Conservation (phyloP, 306 rosid species). For the Citrullus colocynthis region DNA sequence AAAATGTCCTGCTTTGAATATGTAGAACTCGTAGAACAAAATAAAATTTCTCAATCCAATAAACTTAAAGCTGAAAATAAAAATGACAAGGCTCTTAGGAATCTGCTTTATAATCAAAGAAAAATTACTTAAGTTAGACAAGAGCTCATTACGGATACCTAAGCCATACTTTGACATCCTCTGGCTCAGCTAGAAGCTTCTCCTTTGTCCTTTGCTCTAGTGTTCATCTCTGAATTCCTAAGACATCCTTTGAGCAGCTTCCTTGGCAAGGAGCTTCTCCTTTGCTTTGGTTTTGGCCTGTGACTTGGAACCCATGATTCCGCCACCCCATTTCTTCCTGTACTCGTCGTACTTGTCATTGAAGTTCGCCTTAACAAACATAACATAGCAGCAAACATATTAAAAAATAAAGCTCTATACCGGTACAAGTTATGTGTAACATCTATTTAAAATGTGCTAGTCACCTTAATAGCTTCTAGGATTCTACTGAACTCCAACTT, state of each 20-base stretch:
- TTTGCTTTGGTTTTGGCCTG: slow-evolving; percentile 67
- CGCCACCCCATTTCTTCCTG: slow-evolving; percentile 85
- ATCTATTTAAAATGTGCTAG: neutral
- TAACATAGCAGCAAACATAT: neutral
- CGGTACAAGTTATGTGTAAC: neutral
- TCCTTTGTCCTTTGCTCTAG: neutral
- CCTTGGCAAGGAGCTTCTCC: slow-evolving; percentile 59
- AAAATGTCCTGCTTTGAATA: neutral
- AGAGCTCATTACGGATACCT: neutral
- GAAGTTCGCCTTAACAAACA: slow-evolving; percentile 50
- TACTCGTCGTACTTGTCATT: slow-evolving; percentile 59
- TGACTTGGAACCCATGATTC: slow-evolving; percentile 80
- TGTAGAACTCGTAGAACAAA: neutral
- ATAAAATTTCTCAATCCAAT: neutral
- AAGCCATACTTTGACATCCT: neutral
- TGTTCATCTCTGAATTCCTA: slow-evolving; percentile 4
- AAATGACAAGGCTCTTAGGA: neutral
- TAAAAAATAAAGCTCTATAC: neutral
- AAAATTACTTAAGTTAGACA: neutral
- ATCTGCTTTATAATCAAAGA: neutral
- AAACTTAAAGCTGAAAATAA: neutral
- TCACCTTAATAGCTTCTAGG: slow-evolving; percentile 66
- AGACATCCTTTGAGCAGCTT: slow-evolving; percentile 65
- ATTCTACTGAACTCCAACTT: slow-evolving; percentile 60
- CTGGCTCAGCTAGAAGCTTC: neutral